A percentile compares a stretch with the other conserved stretches of the same genome.
phyloP scores from a whole-genome alignment of 2,329 filamentous ascomycete species.

The Ophiocordyceps robertsii region DNA sequence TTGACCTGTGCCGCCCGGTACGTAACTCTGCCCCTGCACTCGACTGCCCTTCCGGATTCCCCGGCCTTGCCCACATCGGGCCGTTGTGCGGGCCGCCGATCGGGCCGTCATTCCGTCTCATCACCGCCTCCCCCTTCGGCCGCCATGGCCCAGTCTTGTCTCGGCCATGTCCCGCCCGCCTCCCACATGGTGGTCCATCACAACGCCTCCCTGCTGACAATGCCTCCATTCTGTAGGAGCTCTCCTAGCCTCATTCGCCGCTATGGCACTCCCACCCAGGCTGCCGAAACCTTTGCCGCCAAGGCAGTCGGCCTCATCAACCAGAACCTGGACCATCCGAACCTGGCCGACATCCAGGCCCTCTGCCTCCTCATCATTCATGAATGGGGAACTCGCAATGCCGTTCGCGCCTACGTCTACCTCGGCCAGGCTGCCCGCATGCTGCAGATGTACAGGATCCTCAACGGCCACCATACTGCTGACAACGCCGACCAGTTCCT shows the following conservation, averaged over 20 bases:
- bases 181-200: background rate
- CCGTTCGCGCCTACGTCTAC: conserved; percentile 49
- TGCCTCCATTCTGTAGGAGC: conserved; percentile 23
- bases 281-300: conserved; percentile 44
- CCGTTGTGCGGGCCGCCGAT: background rate
- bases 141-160: background rate
- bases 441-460: conserved; percentile 50
- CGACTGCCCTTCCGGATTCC: conserved; percentile 2
- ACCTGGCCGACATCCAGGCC: conserved; percentile 46
- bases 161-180: conserved; percentile 1
- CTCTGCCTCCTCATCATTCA: conserved; percentile 48
- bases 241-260: conserved; percentile 43
- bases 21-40: conserved; percentile 11
- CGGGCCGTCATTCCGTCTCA: background rate
- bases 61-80: conserved; percentile 8
- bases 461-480: conserved; percentile 38
- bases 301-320: conserved; percentile 45
- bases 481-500: conserved; percentile 44
- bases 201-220: background rate
- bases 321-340: conserved; percentile 44
- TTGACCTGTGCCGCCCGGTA: conserved; percentile 45
- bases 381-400: conserved; percentile 49
- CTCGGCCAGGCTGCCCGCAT: conserved; percentile 49
- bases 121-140: background rate
- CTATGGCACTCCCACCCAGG: conserved; percentile 40